Percentiles rank a stretch among this genome's conserved stretches.
Conservation (phyloP, 257 asterid species). For the Solanum boliviense region DNA sequence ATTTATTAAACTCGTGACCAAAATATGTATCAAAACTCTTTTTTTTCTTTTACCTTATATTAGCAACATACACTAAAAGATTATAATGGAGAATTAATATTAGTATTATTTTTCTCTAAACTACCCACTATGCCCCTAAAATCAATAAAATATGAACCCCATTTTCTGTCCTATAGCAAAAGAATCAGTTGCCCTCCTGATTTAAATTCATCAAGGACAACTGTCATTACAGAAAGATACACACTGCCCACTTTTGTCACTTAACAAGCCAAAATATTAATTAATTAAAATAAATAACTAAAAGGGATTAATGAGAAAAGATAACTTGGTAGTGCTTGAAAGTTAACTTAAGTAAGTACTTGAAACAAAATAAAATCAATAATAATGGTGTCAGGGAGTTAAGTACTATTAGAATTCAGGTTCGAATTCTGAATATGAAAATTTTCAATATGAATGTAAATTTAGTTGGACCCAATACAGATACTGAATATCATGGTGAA, state of each 20-base stretch:
- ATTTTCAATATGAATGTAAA: background rate
- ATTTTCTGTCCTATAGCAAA: slow-evolving; percentile 17
- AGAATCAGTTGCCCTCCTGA: slow-evolving; percentile 38
- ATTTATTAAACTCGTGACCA: background rate
- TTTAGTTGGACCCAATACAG: accelerated
- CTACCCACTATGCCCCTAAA: slow-evolving; percentile 7
- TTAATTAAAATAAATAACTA: background rate
- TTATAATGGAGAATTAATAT: background rate
- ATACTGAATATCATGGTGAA: slow-evolving; percentile 3
- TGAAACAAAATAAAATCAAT: slow-evolving; percentile 12
- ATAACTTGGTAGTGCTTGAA: background rate
- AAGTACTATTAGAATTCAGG: background rate
- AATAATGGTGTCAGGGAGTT: background rate
- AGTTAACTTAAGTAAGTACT: background rate
- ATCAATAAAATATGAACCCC: slow-evolving; percentile 16
- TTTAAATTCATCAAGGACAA: slow-evolving; percentile 48
- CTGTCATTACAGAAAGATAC: slow-evolving; percentile 52
- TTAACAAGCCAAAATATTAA: background rate
- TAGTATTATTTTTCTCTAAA: background rate
- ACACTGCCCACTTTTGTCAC: slow-evolving; percentile 44
- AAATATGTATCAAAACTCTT: background rate
- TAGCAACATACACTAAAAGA: background rate
- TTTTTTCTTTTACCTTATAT: background rate
- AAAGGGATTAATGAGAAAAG: background rate
- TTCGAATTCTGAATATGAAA: background rate